Evolutionary conservation across 2,329 filamentous ascomycete species (phyloP).

Genomic region (Emmonsiellopsis sp.): DNA sequence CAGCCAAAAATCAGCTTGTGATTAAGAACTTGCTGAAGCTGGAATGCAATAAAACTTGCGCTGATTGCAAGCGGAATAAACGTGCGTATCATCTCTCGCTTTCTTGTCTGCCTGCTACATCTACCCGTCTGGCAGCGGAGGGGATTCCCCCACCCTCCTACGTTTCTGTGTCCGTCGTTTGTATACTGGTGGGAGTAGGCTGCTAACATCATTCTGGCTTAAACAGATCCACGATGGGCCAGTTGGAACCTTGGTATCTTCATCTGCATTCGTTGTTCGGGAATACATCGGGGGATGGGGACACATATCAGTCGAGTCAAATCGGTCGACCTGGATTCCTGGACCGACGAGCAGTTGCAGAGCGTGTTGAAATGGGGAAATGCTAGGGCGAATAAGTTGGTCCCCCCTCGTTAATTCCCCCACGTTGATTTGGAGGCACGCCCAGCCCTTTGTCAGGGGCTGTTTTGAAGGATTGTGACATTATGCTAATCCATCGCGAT

Average conservation of each 20-base stretch:
- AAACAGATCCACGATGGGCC: constrained; percentile 87
- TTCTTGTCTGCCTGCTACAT: neutral
- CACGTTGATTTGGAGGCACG: constrained; percentile 4
- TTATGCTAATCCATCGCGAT: constrained; percentile 18
- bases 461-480: neutral
- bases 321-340: constrained; percentile 93
- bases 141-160: no score
- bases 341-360: constrained; percentile 96
- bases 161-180: neutral
- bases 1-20: constrained; percentile 84
- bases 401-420: constrained; percentile 4
- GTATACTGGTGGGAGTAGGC: neutral
- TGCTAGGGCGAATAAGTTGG: constrained; percentile 81
- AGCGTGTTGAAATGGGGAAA: constrained; percentile 96
- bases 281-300: constrained; percentile 97
- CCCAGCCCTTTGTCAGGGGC: neutral
- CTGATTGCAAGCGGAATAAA: constrained; percentile 98
- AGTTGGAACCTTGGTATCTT: constrained; percentile 98
- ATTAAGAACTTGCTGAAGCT: constrained; percentile 93
- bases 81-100: constrained; percentile 46
- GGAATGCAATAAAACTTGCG: constrained; percentile 91
- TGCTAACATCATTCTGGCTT: neutral
- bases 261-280: constrained; percentile 95
- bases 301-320: constrained; percentile 98
- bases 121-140: neutral